Percentiles rank a stretch among this genome's conserved stretches.
These are phyloP conservation scores for Clitopilus hobsonii DNA, from an alignment of 768 basidiomycete species.

Conservation along the genomic window DNA sequence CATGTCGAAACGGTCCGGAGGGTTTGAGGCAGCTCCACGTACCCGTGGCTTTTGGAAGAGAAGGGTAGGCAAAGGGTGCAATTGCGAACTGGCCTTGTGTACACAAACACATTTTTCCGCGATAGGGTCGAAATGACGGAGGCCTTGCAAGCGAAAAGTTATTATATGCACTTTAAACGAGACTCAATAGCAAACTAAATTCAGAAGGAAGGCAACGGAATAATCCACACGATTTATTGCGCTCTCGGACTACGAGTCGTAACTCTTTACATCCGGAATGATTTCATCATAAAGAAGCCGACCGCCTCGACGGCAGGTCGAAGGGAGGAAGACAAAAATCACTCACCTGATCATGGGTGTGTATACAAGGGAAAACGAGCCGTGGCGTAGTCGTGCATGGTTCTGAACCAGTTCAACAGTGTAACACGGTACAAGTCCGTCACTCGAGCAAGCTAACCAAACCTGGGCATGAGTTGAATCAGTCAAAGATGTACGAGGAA, in stretches of 20 bases:
- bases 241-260: conserved; percentile 1
- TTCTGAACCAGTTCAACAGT: background rate
- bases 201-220: conserved; percentile 54
- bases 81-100: no score
- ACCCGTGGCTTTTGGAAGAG: background rate
- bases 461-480: background rate
- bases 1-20: background rate
- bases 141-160: background rate
- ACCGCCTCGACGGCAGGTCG: background rate
- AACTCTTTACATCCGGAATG: conserved; percentile 13
- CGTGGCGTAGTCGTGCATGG: background rate
- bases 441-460: background rate
- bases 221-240: conserved; percentile 31
- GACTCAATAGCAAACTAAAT: conserved; percentile 6
- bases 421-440: background rate
- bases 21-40: background rate
- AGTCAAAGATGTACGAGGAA: conserved; percentile 1
- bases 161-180: background rate
- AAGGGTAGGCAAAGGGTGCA: background rate
- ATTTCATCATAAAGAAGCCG: conserved; percentile 6
- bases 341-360: background rate
- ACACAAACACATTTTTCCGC: no score
- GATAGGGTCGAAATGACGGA: no score
- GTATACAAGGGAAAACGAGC: background rate
- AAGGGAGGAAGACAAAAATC: background rate